Conservation (phyloP, 2,329 filamentous ascomycete genomes). For the Trichophyton rubrum region DNA sequence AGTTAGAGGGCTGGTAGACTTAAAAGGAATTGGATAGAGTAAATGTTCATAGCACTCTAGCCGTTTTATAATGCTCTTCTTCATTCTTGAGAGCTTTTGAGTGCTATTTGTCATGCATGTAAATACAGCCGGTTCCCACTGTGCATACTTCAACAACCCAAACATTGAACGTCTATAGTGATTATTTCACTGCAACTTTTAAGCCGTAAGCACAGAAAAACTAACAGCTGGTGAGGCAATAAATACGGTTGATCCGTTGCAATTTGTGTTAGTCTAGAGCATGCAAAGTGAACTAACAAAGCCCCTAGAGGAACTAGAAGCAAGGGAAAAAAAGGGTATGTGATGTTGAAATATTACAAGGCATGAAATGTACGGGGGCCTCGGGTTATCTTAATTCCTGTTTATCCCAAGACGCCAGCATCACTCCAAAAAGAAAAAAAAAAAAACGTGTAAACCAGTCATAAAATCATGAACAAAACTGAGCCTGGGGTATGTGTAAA, state of each 20-base stretch:
- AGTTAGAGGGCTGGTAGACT: constrained; percentile 6
- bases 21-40: not conserved
- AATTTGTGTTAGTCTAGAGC: not conserved
- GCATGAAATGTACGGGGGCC: not conserved
- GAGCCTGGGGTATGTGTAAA: constrained; percentile 5
- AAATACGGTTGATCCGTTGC: not conserved
- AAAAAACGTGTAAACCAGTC: not conserved
- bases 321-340: not conserved
- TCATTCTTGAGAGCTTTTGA: not conserved
- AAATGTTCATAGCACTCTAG: not conserved
- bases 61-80: not conserved
- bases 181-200: not conserved
- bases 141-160: too few relatives aligned
- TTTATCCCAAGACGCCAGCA: not conserved
- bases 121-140: not conserved
- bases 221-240: not conserved
- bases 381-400: not conserved
- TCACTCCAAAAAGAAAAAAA: not conserved
- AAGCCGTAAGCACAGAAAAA: not conserved
- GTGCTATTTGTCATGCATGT: not conserved
- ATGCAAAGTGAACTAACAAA: not conserved
- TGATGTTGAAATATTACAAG: not conserved
- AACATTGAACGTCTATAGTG: not conserved
- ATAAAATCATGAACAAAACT: constrained; percentile 12
- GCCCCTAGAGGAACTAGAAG: not conserved